Percentiles rank a stretch among this genome's conserved stretches.
Conservation (phyloP, 306 rosid genomes). For the Prosopis cineraria region DNA sequence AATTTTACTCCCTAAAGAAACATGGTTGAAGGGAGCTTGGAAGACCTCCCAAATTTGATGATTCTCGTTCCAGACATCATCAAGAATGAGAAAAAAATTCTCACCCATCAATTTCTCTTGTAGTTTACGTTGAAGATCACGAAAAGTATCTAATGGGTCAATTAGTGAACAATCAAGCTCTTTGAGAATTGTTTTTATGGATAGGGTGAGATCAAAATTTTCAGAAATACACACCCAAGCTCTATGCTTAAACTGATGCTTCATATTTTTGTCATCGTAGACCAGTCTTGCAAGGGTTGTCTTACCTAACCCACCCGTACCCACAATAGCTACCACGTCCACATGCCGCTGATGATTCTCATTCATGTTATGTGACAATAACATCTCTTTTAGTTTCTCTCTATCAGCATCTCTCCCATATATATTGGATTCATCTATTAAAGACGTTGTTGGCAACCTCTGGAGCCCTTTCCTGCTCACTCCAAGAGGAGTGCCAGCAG, state of each 20-base stretch:
- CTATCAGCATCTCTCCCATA: neutral
- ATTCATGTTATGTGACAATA: neutral
- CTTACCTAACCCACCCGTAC: neutral
- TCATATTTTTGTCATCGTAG: neutral
- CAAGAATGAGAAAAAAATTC: neutral
- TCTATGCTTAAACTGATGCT: neutral
- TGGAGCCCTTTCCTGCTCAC: neutral
- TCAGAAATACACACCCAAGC: slow-evolving; percentile 7
- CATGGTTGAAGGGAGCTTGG: neutral
- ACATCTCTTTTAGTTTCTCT: neutral
- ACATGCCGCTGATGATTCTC: neutral
- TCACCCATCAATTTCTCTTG: neutral
- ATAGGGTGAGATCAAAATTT: neutral
- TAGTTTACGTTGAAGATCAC: neutral
- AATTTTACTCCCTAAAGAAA: neutral
- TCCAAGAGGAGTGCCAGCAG: neutral
- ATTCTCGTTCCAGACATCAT: slow-evolving; percentile 2
- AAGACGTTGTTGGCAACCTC: neutral
- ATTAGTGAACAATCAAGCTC: neutral
- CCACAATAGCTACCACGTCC: neutral
- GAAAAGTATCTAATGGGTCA: neutral
- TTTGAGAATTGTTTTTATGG: neutral
- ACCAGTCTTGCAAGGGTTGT: neutral
- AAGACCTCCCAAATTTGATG: neutral
- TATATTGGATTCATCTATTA: neutral